Evolutionary conservation across 1,284 basidiomycete species (phyloP), one percentile per base, ranked within the genome.

Genomic region (Apiotrichum akiyoshidainum): DNA sequence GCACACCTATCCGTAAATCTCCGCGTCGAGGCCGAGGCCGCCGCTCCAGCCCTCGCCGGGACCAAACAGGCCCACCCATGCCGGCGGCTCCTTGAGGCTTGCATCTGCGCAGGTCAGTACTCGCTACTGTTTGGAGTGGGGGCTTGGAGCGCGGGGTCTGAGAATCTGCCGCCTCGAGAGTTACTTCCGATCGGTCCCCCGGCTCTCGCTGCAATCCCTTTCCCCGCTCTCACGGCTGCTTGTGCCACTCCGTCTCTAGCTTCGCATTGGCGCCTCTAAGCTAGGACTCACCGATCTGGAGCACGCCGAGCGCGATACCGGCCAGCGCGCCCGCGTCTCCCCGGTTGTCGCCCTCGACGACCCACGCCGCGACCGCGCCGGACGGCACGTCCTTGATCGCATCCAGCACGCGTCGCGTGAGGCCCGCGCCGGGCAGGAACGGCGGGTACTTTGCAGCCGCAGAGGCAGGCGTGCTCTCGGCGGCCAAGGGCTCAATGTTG

Each of bases 341-440:
- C 56, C 86, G 80, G 68, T 91, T 91, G 70, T 91, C 89, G 2
- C 88, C 89, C 70, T 91, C 89, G 34, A 84, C 82, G 46, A 81
- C 75, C 85, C 85, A 88, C 19, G 79, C 70, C 45, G 74, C 59
- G 1, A 86, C 80, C 1, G 68, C 63, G 11, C 70, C 75, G 33
- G 74, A 71, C 1, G 69, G 58, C 35, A 63, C 53, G 7, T 48
- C 59, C 2, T 61, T 49, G 1, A 79, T 57, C 1, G 85, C 82
- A 0, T 81, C 80, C 9, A 90, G 77, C 46, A 90, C 78, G 31
- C 87, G 82, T 26, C 84, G 81, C 0, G 87, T 85, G 19, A 90
- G 79, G 0, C 89, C 89, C 33, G 86, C 87, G 19, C 87, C 86
- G 0, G 89, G 89, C 31, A 90, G 67, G 57, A 76, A 76, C 2